Base-by-base conservation (phyloP, 768 basidiomycete species). In the Leccinum truebloodii region DNA sequence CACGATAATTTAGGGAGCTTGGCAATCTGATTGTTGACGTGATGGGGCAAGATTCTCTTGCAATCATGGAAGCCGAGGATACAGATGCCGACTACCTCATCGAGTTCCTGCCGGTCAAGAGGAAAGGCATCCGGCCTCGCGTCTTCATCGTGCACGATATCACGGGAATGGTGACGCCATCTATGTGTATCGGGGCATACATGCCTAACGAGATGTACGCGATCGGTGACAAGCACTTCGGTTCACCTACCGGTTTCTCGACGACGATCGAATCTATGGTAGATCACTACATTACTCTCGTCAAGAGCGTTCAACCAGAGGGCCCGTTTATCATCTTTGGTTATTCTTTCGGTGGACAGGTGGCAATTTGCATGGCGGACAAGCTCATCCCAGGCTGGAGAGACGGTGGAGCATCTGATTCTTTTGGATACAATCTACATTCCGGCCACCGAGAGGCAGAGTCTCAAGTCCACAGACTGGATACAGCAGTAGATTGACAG, bases 161-260 rank as follows among this genome's bases (percentile, higher is more conserved):
- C 62, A 72, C 71, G 3, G 71, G 71, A 39, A 73, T 72, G 69
- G 71, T 68, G 8, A 72, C 71, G 2, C 71, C 71, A 3, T 73
- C 69, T 61, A 72, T 72, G 71, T 68, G 71, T 13, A 71, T 72
- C 26, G 72, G 71, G 6, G 68, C 71, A 22, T 72, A 65, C 60
- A 72, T 72, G 71, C 69, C 71, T 1, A 71, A 62, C 50, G 71
- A 73, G 67, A 69, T 73, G 66, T 73, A 72, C 34, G 71, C 72
- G n/a, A 73, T 73, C 24, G 72, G 71, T 28, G 71, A 73, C 63
- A 69, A 67, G 30, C 67, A 73, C 58, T 72, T 72, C 32, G 71
- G 71, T 32, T 73, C 70, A 12, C 48, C 68, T 30, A 69, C 65
- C 0, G 71, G 71, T 52, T 73, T 73, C 61, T 63, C 67, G 30